Conservation (phyloP, 768 basidiomycete genomes). For the Tephrocybe sp. region DNA sequence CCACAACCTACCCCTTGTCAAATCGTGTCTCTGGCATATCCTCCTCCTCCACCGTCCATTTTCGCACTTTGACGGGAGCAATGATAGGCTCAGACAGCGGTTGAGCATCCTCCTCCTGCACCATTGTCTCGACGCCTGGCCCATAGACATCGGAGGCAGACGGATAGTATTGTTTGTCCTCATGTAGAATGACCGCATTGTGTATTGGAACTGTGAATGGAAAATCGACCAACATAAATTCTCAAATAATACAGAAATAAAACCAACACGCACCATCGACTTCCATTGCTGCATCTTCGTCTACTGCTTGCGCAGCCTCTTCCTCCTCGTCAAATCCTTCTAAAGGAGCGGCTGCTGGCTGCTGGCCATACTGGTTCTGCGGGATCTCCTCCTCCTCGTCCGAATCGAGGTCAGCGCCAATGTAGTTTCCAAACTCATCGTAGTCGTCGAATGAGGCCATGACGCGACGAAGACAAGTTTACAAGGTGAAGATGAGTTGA, state of each 20-base stretch:
- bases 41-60: slow-evolving; percentile 95
- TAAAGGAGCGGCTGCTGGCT: slow-evolving; percentile 48
- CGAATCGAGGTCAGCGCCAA: slow-evolving; percentile 91
- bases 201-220: slow-evolving; percentile 60
- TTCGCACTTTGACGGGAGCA: slow-evolving; percentile 91
- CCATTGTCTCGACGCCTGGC: slow-evolving; percentile 89
- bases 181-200: slow-evolving; percentile 86
- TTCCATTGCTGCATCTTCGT: slow-evolving; percentile 75
- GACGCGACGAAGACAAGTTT: slow-evolving; percentile 3
- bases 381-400: slow-evolving; percentile 70
- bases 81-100: slow-evolving; percentile 93
- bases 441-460: slow-evolving; percentile 75
- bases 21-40: slow-evolving; percentile 96
- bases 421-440: slow-evolving; percentile 97
- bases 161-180: slow-evolving; percentile 98
- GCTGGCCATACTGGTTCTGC: slow-evolving; percentile 44
- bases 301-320: slow-evolving; percentile 51
- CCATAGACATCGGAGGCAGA: slow-evolving; percentile 92
- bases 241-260: slow-evolving; percentile 6
- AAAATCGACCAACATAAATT: slow-evolving; percentile 18
- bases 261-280: slow-evolving; percentile 58
- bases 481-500: slow-evolving; percentile 1
- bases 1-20: slow-evolving; percentile 79
- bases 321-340: slow-evolving; percentile 88
- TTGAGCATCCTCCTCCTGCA: slow-evolving; percentile 98